A percentile compares a stretch with the other conserved stretches of the same genome.
Evolutionary conservation across 2,329 filamentous ascomycete species (phyloP).

Genomic region (Dactylellina sp.): DNA sequence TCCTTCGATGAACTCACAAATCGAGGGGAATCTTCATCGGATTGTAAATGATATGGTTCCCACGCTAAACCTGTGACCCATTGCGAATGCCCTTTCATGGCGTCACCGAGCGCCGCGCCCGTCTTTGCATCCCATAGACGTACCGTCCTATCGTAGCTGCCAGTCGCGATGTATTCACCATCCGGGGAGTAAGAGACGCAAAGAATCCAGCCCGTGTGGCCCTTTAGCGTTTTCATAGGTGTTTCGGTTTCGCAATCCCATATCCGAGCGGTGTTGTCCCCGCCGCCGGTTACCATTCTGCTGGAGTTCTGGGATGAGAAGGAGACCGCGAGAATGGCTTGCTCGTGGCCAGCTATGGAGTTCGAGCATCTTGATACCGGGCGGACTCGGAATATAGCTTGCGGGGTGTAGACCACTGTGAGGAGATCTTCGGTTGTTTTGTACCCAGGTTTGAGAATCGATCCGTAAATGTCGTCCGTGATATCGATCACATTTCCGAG

Average conservation of each 20-base stretch:
- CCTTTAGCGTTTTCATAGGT: conserved; percentile 72
- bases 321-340: conserved; percentile 47
- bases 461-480: conserved; percentile 60
- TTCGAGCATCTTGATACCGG: conserved; percentile 90
- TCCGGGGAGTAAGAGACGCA: conserved; percentile 46
- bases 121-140: conserved; percentile 54
- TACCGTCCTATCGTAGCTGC: conserved; percentile 48
- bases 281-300: conserved; percentile 72
- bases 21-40: conserved; percentile 32
- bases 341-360: conserved; percentile 51
- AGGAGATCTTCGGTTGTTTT: conserved; percentile 73
- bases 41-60: conserved; percentile 43
- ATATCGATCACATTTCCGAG: conserved; percentile 60
- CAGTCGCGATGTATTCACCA: conserved; percentile 39
- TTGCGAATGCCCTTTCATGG: conserved; percentile 52
- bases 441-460: conserved; percentile 64
- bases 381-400: conserved; percentile 93
- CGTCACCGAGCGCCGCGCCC: conserved; percentile 40
- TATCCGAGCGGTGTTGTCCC: conserved; percentile 65
- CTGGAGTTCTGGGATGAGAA: conserved; percentile 49
- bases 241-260: conserved; percentile 63
- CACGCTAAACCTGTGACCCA: conserved; percentile 50
- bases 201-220: conserved; percentile 66
- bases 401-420: conserved; percentile 76
- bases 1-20: conserved; percentile 56